phyloP scores from a whole-genome alignment of 495 filamentous ascomycete genomes.

The Hapsidospora chrysogenum region DNA sequence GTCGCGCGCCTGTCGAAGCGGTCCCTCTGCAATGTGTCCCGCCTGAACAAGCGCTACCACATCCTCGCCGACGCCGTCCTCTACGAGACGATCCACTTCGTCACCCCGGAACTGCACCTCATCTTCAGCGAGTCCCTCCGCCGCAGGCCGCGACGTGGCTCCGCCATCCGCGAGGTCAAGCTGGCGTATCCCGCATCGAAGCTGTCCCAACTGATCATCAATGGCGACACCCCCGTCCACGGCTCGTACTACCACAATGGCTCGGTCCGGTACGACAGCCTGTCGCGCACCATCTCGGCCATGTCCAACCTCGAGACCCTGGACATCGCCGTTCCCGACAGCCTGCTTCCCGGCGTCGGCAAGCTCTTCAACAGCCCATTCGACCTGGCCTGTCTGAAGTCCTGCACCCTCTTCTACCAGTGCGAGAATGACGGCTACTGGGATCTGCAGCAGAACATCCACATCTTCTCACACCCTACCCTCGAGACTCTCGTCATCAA shows the following conservation, averaged over 20 bases:
- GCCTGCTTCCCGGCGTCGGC: conserved; percentile 13
- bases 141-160: conserved; percentile 12
- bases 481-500: conserved; percentile 14
- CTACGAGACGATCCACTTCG: conserved; percentile 13
- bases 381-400: conserved; percentile 15
- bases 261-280: conserved; percentile 8
- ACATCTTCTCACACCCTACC: conserved; percentile 18
- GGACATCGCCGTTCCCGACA: conserved; percentile 13
- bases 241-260: conserved; percentile 2
- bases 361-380: conserved; percentile 17
- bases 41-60: conserved; percentile 11
- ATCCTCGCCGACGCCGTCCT: conserved; percentile 14
- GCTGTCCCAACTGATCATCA: conserved; percentile 9
- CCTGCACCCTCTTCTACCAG: conserved; percentile 15
- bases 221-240: conserved; percentile 5
- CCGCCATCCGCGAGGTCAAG: conserved; percentile 12
- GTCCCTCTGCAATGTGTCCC: conserved; percentile 13
- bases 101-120: conserved; percentile 13
- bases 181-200: conserved; percentile 12
- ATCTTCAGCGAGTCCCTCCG: conserved; percentile 15
- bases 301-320: conserved; percentile 18
- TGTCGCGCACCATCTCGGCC: conserved; percentile 13
- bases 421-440: conserved; percentile 13
- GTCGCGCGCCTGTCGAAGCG: conserved; percentile 5
- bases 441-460: conserved; percentile 19